Evolutionary conservation across 2,329 filamentous ascomycete genomes (phyloP).

Genomic region (Beauveria rudraprayagi): DNA sequence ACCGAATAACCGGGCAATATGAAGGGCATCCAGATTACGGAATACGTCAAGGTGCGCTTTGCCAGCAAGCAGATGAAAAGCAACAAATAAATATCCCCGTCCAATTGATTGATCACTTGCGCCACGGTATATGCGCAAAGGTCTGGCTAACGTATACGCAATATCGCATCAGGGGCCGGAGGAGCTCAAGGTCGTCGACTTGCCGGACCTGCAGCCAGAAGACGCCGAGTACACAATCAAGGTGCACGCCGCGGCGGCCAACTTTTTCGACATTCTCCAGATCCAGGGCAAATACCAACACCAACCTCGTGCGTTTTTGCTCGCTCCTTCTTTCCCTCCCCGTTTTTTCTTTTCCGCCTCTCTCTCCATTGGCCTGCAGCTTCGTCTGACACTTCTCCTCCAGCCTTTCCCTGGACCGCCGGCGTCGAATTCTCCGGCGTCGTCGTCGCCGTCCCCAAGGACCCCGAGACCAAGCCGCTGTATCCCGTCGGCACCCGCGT

Average conservation of each 20-base stretch:
- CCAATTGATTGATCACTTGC: not conserved
- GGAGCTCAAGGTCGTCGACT: slow-evolving; percentile 65
- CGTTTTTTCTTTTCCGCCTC: not conserved
- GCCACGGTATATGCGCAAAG: not conserved
- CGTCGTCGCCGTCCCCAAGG: slow-evolving; percentile 57
- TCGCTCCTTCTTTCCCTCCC: not conserved
- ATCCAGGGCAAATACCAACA: slow-evolving; percentile 93
- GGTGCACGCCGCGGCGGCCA: slow-evolving; percentile 80
- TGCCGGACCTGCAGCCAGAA: slow-evolving; percentile 66
- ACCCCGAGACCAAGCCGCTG: slow-evolving; percentile 32
- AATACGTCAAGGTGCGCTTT: slow-evolving; percentile 61
- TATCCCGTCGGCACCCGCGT: slow-evolving; percentile 71
- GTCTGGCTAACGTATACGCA: not conserved
- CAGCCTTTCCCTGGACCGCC: slow-evolving; percentile 75
- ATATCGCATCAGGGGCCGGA: slow-evolving; percentile 53
- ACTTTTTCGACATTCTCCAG: slow-evolving; percentile 96
- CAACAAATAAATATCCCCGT: too few relatives aligned
- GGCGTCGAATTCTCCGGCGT: slow-evolving; percentile 82
- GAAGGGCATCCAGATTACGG: slow-evolving; percentile 64
- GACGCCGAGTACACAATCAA: slow-evolving; percentile 75
- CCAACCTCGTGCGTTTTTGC: slow-evolving; percentile 54
- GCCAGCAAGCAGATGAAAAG: too few relatives aligned
- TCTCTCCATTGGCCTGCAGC: not conserved
- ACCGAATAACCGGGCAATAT: slow-evolving; percentile 39
- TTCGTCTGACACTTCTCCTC: not conserved